Conservation (phyloP, 2,329 filamentous ascomycete species). For the Fusarium graminum region DNA sequence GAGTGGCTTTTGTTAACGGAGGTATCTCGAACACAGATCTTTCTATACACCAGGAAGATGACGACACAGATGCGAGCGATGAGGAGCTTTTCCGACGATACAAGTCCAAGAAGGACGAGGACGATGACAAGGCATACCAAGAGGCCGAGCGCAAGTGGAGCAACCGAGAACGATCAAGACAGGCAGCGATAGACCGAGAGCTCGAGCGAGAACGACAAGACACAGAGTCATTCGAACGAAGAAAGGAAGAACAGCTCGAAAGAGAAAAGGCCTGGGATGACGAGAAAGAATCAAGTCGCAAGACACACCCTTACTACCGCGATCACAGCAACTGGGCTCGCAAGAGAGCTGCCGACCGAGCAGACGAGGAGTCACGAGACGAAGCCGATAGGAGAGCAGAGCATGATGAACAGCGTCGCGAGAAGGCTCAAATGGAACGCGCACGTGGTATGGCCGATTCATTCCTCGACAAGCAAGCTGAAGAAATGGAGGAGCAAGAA, state of each 20-base stretch:
- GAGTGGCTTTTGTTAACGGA: constrained; percentile 85
- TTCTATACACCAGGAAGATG: constrained; percentile 77
- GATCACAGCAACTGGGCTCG: constrained; percentile 88
- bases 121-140: constrained; percentile 83
- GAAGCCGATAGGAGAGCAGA: constrained; percentile 86
- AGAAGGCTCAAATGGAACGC: constrained; percentile 79
- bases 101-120: constrained; percentile 76
- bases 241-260: constrained; percentile 77
- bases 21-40: constrained; percentile 71
- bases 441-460: constrained; percentile 88
- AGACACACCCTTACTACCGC: constrained; percentile 84
- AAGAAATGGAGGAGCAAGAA: constrained; percentile 73
- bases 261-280: constrained; percentile 84
- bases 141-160: constrained; percentile 92
- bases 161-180: constrained; percentile 86
- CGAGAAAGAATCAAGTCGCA: constrained; percentile 81
- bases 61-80: constrained; percentile 89
- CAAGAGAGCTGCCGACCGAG: constrained; percentile 79
- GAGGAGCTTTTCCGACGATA: constrained; percentile 83
- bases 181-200: constrained; percentile 88
- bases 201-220: constrained; percentile 84
- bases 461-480: constrained; percentile 87
- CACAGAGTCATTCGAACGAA: constrained; percentile 72
- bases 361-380: constrained; percentile 80
- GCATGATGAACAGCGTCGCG: constrained; percentile 77